Evolutionary conservation across 1,284 basidiomycete genomes (phyloP), one percentile per base, ranked within the genome.

Genomic region (Trametes pubescens): DNA sequence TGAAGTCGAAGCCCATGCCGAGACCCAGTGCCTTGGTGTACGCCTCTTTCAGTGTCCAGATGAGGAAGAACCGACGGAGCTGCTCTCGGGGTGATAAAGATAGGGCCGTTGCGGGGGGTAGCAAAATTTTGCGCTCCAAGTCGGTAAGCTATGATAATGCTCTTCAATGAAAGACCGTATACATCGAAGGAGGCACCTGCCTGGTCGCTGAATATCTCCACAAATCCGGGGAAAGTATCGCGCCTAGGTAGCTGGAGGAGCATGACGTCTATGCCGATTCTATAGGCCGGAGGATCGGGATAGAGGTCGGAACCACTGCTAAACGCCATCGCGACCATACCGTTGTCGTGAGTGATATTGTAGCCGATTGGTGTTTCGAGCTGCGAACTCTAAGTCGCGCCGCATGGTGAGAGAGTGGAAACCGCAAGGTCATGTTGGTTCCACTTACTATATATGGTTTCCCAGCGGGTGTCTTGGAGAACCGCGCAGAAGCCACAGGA

Each of bases 1-100:
- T 79, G 76, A 93, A 92, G 70, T 93, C 88, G 71, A 93, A 93
- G 1, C 91, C 90, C n/a, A 94, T 82, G 0, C 92, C 92, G 38
- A 91, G 74, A 0, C 92, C 93, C 29, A 93, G 81, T 5, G 92
- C 91, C 77, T 95, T 95, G 2, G 91, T 92, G 73, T 93, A 95
- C 4, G 93, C 91, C 74, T 95, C 93, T 76, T 95, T 95, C 72
- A 92, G 78, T 4, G 93, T 94, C 93, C 93, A 95, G 64, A 93
- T 85, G 79, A 89, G 87, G 72, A 90, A 92, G 74, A 93, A 89
- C 22, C 80, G 80, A 44, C 79, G 77, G 9, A 91, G 76, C 4
- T 80, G 82, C 63, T 87, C 75, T 79, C 46, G 75, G 71, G 65
- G 80, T 71, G 65, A 80, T 69, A 65, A 78, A 63, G 54, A 75